These are phyloP conservation scores for Collybia sp. DNA, from an alignment of 768 basidiomycete genomes.

Conservation along the genomic window DNA sequence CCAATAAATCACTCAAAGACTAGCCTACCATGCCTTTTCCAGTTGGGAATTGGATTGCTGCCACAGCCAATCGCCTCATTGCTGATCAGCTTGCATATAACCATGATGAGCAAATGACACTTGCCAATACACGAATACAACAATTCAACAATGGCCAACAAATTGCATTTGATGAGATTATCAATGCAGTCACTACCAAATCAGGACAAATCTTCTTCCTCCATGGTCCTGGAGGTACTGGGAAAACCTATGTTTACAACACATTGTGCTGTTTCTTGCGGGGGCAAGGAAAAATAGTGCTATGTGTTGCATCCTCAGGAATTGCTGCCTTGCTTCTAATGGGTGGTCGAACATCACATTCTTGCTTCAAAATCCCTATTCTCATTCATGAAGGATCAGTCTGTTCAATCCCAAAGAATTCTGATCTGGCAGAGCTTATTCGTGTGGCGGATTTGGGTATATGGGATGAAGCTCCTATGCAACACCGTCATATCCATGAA, in stretches of 20 bases:
- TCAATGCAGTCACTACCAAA: background rate
- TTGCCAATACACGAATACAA: background rate
- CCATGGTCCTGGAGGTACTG: conserved; percentile 30
- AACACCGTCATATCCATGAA: conserved; percentile 29
- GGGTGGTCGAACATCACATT: conserved; percentile 36
- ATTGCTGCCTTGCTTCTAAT: conserved; percentile 33
- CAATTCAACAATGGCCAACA: background rate
- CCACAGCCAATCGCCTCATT: background rate
- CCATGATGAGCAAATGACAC: background rate
- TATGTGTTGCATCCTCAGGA: conserved; percentile 39
- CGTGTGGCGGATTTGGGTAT: conserved; percentile 27
- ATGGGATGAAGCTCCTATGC: conserved; percentile 41
- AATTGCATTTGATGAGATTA: background rate
- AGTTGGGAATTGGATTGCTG: background rate
- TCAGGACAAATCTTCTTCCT: conserved; percentile 26
- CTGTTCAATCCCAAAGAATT: conserved; percentile 26
- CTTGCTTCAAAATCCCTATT: conserved; percentile 35
- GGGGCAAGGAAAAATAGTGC: conserved; percentile 18
- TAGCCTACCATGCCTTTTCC: background rate
- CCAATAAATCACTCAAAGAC: background rate
- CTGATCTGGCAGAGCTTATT: conserved; percentile 25
- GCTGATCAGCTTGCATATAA: background rate
- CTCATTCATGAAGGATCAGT: conserved; percentile 13
- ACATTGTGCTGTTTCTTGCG: conserved; percentile 18
- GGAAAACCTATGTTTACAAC: conserved; percentile 31